Evolutionary conservation across 805 yeast genomes (phyloP).

Genomic region (Lipomyces oligophaga): DNA sequence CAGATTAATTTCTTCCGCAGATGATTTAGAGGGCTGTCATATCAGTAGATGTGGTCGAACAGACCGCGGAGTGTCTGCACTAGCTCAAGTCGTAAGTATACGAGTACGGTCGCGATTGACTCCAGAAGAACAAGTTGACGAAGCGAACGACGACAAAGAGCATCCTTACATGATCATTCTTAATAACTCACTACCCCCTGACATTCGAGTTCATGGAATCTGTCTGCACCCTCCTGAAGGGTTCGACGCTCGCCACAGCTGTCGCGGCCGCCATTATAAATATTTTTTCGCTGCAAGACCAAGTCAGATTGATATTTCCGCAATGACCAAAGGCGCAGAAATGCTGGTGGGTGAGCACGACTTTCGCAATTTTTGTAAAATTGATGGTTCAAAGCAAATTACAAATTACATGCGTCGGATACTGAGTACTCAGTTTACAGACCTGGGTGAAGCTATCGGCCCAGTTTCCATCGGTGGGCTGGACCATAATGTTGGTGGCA

Average conservation of each 20-base stretch:
- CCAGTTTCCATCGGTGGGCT: neutral
- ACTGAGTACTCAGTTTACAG: constrained; percentile 47
- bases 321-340: constrained; percentile 66
- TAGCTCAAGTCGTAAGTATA: constrained; percentile 88
- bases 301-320: constrained; percentile 50
- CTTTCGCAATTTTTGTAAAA: constrained; percentile 88
- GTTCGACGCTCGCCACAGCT: constrained; percentile 92
- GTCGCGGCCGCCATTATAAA: constrained; percentile 78
- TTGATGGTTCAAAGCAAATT: constrained; percentile 92
- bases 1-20: constrained; percentile 51
- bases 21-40: constrained; percentile 56
- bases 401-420: constrained; percentile 70
- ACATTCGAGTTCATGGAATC: constrained; percentile 76
- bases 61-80: constrained; percentile 94
- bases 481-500: too few species aligned
- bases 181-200: constrained; percentile 74
- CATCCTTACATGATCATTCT: constrained; percentile 70
- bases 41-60: constrained; percentile 94
- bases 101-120: constrained; percentile 63
- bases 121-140: constrained; percentile 56
- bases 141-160: constrained; percentile 60
- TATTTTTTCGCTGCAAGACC: constrained; percentile 55
- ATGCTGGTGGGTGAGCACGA: constrained; percentile 73
- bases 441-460: too few species aligned
- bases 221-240: constrained; percentile 75